phyloP scores from a whole-genome alignment of 805 yeast genomes.

The Candida nanaspora region DNA sequence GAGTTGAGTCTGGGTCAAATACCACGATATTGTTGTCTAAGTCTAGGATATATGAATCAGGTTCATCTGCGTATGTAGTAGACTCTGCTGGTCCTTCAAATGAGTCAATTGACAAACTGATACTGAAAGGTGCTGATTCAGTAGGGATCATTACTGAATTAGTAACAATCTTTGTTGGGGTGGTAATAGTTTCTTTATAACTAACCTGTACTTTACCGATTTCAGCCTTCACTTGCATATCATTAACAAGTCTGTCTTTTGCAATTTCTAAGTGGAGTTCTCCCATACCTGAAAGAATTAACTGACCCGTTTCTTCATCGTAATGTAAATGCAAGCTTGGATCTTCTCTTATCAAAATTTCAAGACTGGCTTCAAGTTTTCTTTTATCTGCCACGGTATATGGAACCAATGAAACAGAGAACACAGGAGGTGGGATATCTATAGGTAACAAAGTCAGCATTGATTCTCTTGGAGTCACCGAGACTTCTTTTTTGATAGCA shows the following conservation, averaged over 20 bases:
- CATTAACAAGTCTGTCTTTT: conserved; percentile 67
- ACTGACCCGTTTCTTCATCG: conserved; percentile 86
- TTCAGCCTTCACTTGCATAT: conserved; percentile 74
- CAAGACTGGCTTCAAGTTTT: conserved; percentile 63
- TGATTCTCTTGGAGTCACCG: conserved; percentile 28
- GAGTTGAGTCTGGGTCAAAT: conserved; percentile 24
- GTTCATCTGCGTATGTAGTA: conserved; percentile 26
- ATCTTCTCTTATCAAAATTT: conserved; percentile 71
- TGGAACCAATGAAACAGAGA: conserved; percentile 81
- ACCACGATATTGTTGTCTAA: conserved; percentile 41
- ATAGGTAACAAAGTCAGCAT: conserved; percentile 64
- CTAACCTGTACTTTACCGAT: conserved; percentile 85
- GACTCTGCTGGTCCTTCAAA: conserved; percentile 27
- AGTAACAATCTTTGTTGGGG: conserved; percentile 15
- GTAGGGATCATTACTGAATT: conserved; percentile 7
- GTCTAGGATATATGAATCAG: conserved; percentile 29
- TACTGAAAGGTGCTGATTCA: conserved; percentile 16
- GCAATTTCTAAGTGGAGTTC: conserved; percentile 91
- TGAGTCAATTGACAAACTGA: conserved; percentile 21
- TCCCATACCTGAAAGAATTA: conserved; percentile 92
- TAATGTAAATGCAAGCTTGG: conserved; percentile 70
- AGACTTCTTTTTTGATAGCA: conserved; percentile 37
- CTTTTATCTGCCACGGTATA: conserved; percentile 73
- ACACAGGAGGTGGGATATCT: conserved; percentile 85
- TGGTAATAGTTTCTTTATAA: conserved; percentile 62